Conservation (phyloP, 257 asterid genomes). For the Parsonsia alboflavescens region DNA sequence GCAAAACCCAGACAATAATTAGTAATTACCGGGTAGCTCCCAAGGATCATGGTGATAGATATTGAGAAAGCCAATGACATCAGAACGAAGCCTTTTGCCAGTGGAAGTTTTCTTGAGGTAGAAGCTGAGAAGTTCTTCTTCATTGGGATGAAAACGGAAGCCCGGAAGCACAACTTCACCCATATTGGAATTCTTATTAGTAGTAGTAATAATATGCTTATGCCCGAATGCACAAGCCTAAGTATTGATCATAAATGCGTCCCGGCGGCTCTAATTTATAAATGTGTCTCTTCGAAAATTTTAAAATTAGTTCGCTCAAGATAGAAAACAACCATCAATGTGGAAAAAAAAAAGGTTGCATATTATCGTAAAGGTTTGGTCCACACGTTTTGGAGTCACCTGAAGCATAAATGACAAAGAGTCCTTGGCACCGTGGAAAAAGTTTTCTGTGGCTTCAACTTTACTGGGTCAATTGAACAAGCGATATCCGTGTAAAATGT, state of each 20-base stretch:
- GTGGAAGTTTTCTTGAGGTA: conserved; percentile 46
- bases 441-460: neutral
- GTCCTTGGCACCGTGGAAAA: conserved; percentile 1
- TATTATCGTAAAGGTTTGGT: neutral
- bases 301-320: too few relatives aligned
- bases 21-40: conserved; percentile 57
- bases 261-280: too few relatives aligned
- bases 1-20: neutral
- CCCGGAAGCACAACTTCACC: conserved; percentile 48
- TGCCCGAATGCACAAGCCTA: too few relatives aligned
- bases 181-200: conserved; percentile 1
- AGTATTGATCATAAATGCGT: too few relatives aligned
- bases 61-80: conserved; percentile 59
- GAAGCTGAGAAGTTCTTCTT: conserved; percentile 62
- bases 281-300: too few relatives aligned
- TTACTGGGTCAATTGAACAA: conserved; percentile 5
- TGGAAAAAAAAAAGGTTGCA: conserved; percentile 1
- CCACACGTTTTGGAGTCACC: conserved; percentile 6
- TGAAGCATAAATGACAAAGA: neutral
- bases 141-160: conserved; percentile 77
- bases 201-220: too few relatives aligned
- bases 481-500: neutral
- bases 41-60: conserved; percentile 62
- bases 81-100: conserved; percentile 37
- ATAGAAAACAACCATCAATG: neutral